phyloP scores from a whole-genome alignment of 208 protist species.

The Acanthamoeba lenticulata region DNA sequence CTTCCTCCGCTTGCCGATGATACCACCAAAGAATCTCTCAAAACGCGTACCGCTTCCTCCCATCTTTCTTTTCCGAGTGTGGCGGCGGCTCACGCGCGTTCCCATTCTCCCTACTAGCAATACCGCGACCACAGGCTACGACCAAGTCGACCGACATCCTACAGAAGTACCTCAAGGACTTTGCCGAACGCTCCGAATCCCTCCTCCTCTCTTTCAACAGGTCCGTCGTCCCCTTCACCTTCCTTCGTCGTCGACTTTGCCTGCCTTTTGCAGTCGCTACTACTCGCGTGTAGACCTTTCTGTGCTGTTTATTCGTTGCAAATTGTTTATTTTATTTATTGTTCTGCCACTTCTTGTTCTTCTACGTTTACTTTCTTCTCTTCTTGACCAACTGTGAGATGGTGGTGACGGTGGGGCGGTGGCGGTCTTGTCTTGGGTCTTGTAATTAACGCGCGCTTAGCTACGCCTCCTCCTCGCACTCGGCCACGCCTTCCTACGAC shows the following conservation, averaged over 20 bases:
- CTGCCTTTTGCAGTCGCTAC: not conserved
- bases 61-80: not conserved
- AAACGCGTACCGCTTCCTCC: not conserved
- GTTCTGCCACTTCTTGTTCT: not conserved
- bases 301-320: not conserved
- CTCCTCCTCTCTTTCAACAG: not conserved
- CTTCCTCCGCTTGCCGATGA: not conserved
- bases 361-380: not conserved
- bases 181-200: not conserved
- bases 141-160: not conserved
- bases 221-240: not conserved
- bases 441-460: not conserved
- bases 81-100: not conserved
- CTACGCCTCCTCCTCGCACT: not conserved
- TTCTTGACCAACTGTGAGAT: too few species aligned
- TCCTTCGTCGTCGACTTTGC: not conserved
- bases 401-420: too few species aligned
- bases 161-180: conserved; percentile 2
- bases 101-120: not conserved
- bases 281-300: not conserved
- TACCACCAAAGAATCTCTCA: not conserved
- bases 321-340: not conserved
- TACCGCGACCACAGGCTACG: not conserved
- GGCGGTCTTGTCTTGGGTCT: not conserved
- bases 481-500: not conserved